Evolutionary conservation across 208 protist species (phyloP).

Genomic region (Blastocrithidia nonstop): DNA sequence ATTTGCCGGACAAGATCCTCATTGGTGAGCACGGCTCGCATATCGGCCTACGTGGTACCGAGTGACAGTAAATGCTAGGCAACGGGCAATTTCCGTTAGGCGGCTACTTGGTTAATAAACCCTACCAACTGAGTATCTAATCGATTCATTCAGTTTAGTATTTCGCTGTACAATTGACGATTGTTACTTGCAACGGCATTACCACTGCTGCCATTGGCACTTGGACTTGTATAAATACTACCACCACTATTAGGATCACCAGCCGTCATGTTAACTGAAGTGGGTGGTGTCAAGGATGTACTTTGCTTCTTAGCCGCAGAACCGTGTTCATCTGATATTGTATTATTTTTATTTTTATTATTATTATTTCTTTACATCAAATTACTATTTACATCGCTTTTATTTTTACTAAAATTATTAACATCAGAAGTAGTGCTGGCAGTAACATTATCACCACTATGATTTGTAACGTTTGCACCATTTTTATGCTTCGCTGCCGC

Average conservation of each 20-base stretch:
- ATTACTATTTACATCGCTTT: too few relatives aligned
- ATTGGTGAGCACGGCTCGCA: conserved; percentile 63
- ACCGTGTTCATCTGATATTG: too few relatives aligned
- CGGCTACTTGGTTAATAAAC: conserved; percentile 79
- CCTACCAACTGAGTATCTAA: conserved; percentile 78
- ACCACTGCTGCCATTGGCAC: background rate
- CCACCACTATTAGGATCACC: background rate
- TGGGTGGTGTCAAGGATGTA: too few relatives aligned
- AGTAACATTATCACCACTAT: background rate
- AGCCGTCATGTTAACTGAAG: too few relatives aligned
- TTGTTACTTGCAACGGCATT: conserved; percentile 2
- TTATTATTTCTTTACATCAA: too few relatives aligned
- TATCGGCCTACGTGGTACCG: conserved; percentile 51
- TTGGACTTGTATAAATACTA: conserved; percentile 2
- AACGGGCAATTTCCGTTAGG: conserved; percentile 81
- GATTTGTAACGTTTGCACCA: background rate
- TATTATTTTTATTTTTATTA: too few relatives aligned
- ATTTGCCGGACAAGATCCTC: conserved; percentile 80
- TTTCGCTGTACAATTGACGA: conserved; percentile 70
- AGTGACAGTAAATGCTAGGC: conserved; percentile 58
- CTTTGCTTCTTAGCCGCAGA: too few relatives aligned
- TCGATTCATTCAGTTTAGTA: conserved; percentile 70
- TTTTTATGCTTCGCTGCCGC: conserved; percentile 1
- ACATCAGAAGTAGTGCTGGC: background rate
- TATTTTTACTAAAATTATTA: too few relatives aligned